These are phyloP conservation scores for Danielia reshetovae DNA, from an alignment of 805 yeast genomes.

Conservation along the genomic window DNA sequence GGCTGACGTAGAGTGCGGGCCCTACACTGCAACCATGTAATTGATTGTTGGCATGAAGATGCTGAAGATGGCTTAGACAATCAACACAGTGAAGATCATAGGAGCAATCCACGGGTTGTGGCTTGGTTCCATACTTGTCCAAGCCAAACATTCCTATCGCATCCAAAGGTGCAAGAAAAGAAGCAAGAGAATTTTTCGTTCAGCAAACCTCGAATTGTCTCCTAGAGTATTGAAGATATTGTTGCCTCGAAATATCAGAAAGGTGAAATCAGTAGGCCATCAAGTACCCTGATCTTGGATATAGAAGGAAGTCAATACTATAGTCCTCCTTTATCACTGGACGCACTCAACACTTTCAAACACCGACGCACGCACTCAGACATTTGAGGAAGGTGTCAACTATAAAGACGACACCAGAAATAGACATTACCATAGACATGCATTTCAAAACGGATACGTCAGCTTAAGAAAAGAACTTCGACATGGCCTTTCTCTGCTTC, in stretches of 20 bases:
- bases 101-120: slow-evolving; percentile 41
- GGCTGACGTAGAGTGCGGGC: slow-evolving; percentile 41
- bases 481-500: slow-evolving; percentile 69
- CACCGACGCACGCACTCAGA: too few relatives aligned
- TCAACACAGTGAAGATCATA: slow-evolving; percentile 31
- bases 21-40: slow-evolving; percentile 41
- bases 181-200: slow-evolving; percentile 27
- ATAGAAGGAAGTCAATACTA: too few relatives aligned
- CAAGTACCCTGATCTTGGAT: too few relatives aligned
- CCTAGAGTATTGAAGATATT: slow-evolving; percentile 19
- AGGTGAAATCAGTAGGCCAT: slow-evolving; percentile 32
- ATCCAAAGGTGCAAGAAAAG: slow-evolving; percentile 36
- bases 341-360: too few relatives aligned
- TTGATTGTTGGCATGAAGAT: slow-evolving; percentile 44
- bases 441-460: too few relatives aligned
- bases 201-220: slow-evolving; percentile 24
- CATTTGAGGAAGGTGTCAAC: too few relatives aligned
- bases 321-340: too few relatives aligned
- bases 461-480: slow-evolving; percentile 57
- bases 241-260: slow-evolving; percentile 31
- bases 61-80: slow-evolving; percentile 38
- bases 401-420: too few relatives aligned
- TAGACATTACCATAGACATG: too few relatives aligned
- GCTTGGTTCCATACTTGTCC: slow-evolving; percentile 39
- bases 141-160: slow-evolving; percentile 39